phyloP scores from a whole-genome alignment of 305 asterid species.

The Fraxinus greggii region DNA sequence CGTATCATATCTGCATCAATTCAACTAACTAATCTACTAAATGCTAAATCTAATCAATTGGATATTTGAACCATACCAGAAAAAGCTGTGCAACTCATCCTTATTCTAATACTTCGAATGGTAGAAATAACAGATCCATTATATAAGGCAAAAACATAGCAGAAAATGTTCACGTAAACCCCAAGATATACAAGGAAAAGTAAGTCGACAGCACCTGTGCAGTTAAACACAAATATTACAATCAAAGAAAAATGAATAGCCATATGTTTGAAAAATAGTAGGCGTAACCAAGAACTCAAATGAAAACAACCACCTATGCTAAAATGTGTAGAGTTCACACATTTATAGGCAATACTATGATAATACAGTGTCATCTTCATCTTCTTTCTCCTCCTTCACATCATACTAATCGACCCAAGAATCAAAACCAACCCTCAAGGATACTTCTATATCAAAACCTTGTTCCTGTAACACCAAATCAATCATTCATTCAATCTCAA shows the following conservation, averaged over 20 bases:
- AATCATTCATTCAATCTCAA: slow-evolving; percentile 28
- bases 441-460: slow-evolving; percentile 73
- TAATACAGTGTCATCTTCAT: slow-evolving; percentile 19
- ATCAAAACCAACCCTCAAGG: slow-evolving; percentile 22
- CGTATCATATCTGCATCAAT: background rate
- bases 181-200: background rate
- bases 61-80: background rate
- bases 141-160: slow-evolving; percentile 11
- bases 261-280: slow-evolving; percentile 18
- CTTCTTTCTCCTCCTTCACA: slow-evolving; percentile 22
- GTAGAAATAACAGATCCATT: background rate
- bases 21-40: background rate
- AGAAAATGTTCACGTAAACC: slow-evolving; percentile 7
- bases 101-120: background rate
- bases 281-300: slow-evolving; percentile 18
- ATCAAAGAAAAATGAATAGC: background rate
- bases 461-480: slow-evolving; percentile 63
- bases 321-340: slow-evolving; percentile 23
- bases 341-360: slow-evolving; percentile 31
- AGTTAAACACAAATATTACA: slow-evolving; percentile 16
- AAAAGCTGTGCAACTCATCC: slow-evolving; percentile 7
- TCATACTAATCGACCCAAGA: slow-evolving; percentile 26
- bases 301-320: slow-evolving; percentile 21
- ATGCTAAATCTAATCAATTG: background rate
- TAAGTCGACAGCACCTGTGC: background rate